Conservation (phyloP, 768 basidiomycete species). For the Tephrocybe sp. region DNA sequence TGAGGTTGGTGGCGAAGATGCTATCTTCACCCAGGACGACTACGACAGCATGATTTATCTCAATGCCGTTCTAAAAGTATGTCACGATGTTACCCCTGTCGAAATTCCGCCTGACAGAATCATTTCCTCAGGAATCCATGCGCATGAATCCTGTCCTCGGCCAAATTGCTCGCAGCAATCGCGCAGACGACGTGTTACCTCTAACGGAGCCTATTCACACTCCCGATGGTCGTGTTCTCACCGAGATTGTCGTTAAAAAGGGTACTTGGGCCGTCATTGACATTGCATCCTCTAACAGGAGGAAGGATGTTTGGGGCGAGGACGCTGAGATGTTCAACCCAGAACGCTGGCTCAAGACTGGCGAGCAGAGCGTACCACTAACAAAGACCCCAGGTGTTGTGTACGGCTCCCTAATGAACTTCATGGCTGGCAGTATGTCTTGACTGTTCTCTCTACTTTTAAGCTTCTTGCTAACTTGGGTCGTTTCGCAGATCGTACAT, state of each 20-base stretch:
- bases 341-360: conserved; percentile 3
- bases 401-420: conserved; percentile 2
- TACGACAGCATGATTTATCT: conserved; percentile 5
- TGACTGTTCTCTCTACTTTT: neutral
- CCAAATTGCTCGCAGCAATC: conserved; percentile 3
- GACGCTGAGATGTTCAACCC: conserved; percentile 9
- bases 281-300: conserved; percentile 5
- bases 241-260: conserved; percentile 2
- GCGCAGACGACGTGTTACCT: conserved; percentile 4
- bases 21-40: conserved; percentile 4
- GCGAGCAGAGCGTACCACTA: neutral
- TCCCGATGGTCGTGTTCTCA: neutral
- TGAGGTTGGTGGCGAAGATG: conserved; percentile 5
- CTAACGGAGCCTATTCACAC: neutral
- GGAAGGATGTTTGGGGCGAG: conserved; percentile 8
- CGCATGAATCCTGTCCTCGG: conserved; percentile 6
- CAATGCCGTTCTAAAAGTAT: conserved; percentile 3
- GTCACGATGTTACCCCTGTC: neutral
- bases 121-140: conserved; percentile 2
- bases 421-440: conserved; percentile 8
- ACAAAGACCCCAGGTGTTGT: conserved; percentile 5
- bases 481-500: conserved; percentile 4
- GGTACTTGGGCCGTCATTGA: conserved; percentile 9
- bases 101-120: neutral
- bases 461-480: neutral